Evolutionary conservation across 2,329 filamentous ascomycete genomes (phyloP).

Genomic region (Hymenoscyphus repandus): DNA sequence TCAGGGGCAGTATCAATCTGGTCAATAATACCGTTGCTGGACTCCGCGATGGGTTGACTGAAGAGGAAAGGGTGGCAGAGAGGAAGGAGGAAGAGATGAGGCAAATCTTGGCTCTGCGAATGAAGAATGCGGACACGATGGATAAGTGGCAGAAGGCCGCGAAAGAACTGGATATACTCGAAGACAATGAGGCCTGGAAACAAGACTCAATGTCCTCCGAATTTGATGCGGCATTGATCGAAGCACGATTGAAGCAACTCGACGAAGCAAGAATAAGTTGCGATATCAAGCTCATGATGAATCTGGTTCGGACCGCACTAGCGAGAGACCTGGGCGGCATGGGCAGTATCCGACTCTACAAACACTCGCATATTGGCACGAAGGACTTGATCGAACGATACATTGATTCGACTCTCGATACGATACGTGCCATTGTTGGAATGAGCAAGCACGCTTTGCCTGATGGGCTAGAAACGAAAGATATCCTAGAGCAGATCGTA

Average conservation of each 20-base stretch:
- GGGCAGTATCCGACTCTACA: slow-evolving; percentile 77
- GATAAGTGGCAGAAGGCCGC: slow-evolving; percentile 73
- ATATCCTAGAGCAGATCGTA: slow-evolving; percentile 55
- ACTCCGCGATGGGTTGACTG: slow-evolving; percentile 27
- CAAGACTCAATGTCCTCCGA: slow-evolving; percentile 44
- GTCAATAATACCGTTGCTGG: slow-evolving; percentile 25
- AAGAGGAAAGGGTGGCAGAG: slow-evolving; percentile 43
- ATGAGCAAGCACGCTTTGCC: slow-evolving; percentile 43
- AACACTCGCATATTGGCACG: slow-evolving; percentile 78
- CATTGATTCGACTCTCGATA: slow-evolving; percentile 71
- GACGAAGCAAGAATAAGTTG: slow-evolving; percentile 67
- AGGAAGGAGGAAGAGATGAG: slow-evolving; percentile 51
- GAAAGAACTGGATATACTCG: slow-evolving; percentile 69
- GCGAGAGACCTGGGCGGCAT: slow-evolving; percentile 81
- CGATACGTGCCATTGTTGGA: slow-evolving; percentile 67
- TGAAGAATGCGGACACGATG: slow-evolving; percentile 63
- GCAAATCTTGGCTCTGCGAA: slow-evolving; percentile 56
- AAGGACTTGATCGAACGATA: slow-evolving; percentile 85
- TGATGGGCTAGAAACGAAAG: slow-evolving; percentile 47
- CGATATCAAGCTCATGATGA: slow-evolving; percentile 72
- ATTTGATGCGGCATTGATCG: slow-evolving; percentile 63
- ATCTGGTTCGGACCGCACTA: slow-evolving; percentile 73
- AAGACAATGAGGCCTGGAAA: slow-evolving; percentile 82
- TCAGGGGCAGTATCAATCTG: slow-evolving; percentile 22
- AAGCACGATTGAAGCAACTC: slow-evolving; percentile 64